Evolutionary conservation across 495 filamentous ascomycete species (phyloP).

Genomic region (Daldinia vernicosa): DNA sequence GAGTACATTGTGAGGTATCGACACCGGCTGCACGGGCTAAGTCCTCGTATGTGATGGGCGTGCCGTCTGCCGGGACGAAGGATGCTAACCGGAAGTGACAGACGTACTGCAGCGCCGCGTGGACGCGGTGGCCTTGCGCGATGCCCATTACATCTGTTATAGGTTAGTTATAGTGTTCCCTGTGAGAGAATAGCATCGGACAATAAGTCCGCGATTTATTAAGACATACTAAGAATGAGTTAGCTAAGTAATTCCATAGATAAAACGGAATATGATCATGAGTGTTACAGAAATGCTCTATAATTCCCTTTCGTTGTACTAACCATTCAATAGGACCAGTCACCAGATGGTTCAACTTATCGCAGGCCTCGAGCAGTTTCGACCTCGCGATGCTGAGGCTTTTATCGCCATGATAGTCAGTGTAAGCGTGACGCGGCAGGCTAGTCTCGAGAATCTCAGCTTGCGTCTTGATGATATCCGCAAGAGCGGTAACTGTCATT

Average conservation of each 20-base stretch:
- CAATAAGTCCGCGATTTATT: not conserved
- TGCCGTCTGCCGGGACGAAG: slow-evolving; percentile 35
- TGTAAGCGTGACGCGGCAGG: slow-evolving; percentile 35
- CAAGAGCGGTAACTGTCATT: slow-evolving; percentile 41
- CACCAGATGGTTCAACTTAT: slow-evolving; percentile 39
- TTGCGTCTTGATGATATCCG: slow-evolving; percentile 37
- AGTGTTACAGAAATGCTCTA: not conserved
- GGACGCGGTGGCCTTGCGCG: slow-evolving; percentile 39
- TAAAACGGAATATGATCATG: not conserved
- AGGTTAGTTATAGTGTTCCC: not conserved
- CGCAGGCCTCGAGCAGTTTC: slow-evolving; percentile 40
- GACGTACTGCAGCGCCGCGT: slow-evolving; percentile 36
- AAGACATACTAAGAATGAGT: slow-evolving; percentile 24
- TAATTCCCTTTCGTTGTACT: not conserved
- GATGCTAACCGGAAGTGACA: slow-evolving; percentile 39
- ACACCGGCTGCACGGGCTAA: slow-evolving; percentile 28
- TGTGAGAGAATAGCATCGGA: not conserved
- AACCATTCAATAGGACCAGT: slow-evolving; percentile 41
- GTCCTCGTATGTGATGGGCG: slow-evolving; percentile 34
- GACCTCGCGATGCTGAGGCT: slow-evolving; percentile 42
- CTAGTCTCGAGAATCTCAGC: slow-evolving; percentile 39
- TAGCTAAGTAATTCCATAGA: not conserved
- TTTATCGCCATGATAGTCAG: slow-evolving; percentile 40
- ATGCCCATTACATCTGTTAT: slow-evolving; percentile 36
- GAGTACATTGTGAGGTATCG: slow-evolving; percentile 36